Conservation (phyloP, 2,329 filamentous ascomycete species). For the Didymella keratinophila region DNA sequence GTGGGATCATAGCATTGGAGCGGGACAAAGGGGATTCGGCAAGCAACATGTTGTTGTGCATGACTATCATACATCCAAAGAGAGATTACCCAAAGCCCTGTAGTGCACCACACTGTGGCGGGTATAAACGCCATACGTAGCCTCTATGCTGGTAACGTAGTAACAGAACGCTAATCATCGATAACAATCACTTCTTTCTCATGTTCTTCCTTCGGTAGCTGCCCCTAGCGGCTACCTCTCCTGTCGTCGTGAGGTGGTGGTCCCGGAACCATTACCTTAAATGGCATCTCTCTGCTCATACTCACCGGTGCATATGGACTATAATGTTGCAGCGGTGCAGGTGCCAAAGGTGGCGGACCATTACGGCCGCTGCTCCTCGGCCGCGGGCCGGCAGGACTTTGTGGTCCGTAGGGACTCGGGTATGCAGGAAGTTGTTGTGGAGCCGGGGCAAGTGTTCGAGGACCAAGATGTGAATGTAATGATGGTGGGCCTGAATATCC, state of each 20-base stretch:
- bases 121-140: background rate
- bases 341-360: conserved; percentile 41
- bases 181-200: conserved; percentile 17
- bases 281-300: conserved; percentile 35
- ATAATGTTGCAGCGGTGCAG: conserved; percentile 40
- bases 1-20: background rate
- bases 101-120: background rate
- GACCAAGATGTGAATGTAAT: conserved; percentile 24
- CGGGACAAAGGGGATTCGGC: background rate
- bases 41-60: background rate
- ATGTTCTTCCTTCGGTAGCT: conserved; percentile 5
- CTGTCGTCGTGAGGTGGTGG: conserved; percentile 33
- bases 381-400: conserved; percentile 26
- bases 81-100: background rate
- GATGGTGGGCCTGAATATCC: conserved; percentile 26
- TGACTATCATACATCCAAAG: background rate
- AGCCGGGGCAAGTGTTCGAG: conserved; percentile 37
- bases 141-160: background rate
- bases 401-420: conserved; percentile 43
- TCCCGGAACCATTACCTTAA: conserved; percentile 45
- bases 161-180: conserved; percentile 17
- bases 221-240: conserved; percentile 40
- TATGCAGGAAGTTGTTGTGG: conserved; percentile 38
- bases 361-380: conserved; percentile 36
- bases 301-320: conserved; percentile 38